Conservation (phyloP, 768 basidiomycete species). For the Rhodocollybia butyracea region DNA sequence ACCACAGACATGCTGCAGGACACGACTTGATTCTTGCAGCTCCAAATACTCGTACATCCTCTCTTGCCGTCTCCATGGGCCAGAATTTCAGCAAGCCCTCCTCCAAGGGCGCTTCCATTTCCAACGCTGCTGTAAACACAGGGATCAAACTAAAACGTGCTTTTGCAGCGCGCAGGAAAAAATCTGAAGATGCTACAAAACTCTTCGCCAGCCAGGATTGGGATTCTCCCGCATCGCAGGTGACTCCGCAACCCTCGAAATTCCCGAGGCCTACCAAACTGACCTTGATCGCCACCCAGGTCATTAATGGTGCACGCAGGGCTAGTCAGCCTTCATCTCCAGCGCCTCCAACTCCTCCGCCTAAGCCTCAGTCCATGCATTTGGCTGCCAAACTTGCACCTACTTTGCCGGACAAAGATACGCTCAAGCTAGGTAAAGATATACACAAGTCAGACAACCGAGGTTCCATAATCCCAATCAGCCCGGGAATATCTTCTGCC, state of each 20-base stretch:
- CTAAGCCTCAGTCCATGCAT: slow-evolving; percentile 29
- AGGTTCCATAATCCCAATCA: slow-evolving; percentile 51
- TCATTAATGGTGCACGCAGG: slow-evolving; percentile 34
- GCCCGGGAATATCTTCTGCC: slow-evolving; percentile 56
- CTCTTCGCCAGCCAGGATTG: slow-evolving; percentile 19
- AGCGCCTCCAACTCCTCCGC: slow-evolving; percentile 35
- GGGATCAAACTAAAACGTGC: slow-evolving; percentile 57
- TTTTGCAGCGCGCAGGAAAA: slow-evolving; percentile 54
- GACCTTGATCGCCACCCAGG: slow-evolving; percentile 44
- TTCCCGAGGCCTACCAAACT: slow-evolving; percentile 28
- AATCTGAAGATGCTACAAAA: slow-evolving; percentile 44
- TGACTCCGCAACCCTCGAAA: slow-evolving; percentile 22
- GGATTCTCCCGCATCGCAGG: slow-evolving; percentile 15
- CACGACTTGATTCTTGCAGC: slow-evolving; percentile 20
- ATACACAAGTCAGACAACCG: slow-evolving; percentile 30
- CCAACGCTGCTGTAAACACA: slow-evolving; percentile 29
- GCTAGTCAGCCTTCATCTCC: slow-evolving; percentile 25
- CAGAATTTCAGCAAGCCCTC: slow-evolving; percentile 29
- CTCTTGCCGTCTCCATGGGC: slow-evolving; percentile 34
- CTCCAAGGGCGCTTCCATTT: slow-evolving; percentile 31
- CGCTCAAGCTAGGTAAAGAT: too few relatives aligned
- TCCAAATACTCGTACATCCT: slow-evolving; percentile 26
- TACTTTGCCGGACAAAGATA: slow-evolving; percentile 18
- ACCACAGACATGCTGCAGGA: slow-evolving; percentile 24
- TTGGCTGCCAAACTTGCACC: slow-evolving; percentile 18